These are phyloP conservation scores for Alisma plantagoaquatica DNA, from an alignment of 106 monocot genomes.

Conservation along the genomic window DNA sequence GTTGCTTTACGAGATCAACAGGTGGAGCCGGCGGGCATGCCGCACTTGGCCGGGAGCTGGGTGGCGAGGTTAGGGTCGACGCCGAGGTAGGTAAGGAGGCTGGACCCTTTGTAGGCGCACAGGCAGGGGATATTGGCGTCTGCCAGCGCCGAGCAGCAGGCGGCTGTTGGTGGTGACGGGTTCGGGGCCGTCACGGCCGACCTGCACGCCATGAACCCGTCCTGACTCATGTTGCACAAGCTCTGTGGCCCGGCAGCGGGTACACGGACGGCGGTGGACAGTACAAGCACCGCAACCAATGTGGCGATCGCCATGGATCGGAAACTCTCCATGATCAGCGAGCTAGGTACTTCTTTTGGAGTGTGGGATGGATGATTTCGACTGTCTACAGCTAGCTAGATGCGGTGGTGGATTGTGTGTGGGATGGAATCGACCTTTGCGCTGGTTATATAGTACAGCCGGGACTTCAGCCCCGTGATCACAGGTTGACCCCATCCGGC, in stretches of 20 bases:
- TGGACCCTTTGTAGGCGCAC: constrained; percentile 46
- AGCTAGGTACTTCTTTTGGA: too few species aligned
- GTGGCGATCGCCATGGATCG: too few species aligned
- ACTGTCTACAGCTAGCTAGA: too few species aligned
- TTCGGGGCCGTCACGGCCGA: constrained; percentile 26
- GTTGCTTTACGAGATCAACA: too few species aligned
- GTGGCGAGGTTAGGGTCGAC: constrained; percentile 41
- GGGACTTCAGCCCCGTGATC: too few species aligned
- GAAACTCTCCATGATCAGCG: too few species aligned
- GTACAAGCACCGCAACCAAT: background rate
- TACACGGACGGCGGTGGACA: background rate
- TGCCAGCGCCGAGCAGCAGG: constrained; percentile 36
- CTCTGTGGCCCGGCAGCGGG: constrained; percentile 6
- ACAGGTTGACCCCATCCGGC: too few species aligned
- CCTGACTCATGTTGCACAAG: constrained; percentile 38
- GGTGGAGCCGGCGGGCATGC: constrained; percentile 6
- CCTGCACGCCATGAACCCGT: constrained; percentile 39
- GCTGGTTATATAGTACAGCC: too few species aligned
- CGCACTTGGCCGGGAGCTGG: constrained; percentile 46
- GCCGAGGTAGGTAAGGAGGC: constrained; percentile 14
- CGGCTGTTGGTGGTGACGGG: constrained; percentile 16
- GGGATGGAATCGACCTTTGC: too few species aligned
- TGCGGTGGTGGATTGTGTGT: too few species aligned
- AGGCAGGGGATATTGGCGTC: constrained; percentile 44
- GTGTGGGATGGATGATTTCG: too few species aligned